Evolutionary conservation across 108 stramenopile genomes (phyloP), one percentile per base, ranked within the genome.

Genomic region (Ochromonas danica): DNA sequence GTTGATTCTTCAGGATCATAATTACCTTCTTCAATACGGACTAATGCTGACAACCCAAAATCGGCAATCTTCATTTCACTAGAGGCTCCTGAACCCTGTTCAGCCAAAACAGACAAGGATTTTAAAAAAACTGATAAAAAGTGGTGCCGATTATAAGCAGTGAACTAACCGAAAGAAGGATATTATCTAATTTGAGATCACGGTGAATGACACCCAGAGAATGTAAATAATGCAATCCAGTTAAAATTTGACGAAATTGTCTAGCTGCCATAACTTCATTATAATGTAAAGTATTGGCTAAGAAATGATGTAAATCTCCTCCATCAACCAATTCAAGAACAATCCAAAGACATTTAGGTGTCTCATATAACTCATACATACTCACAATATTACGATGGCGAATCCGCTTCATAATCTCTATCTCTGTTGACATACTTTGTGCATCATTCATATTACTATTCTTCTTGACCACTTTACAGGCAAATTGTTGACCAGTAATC

Each of bases 121-220:
- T 14, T 51, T 14, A 51, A 14, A 51, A 6, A 14, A 51, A 51
- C 45, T 14, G 22, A 22, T 14, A 51, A 14, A 51, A 14, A 14
- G 45, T 22, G 22, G 22, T 51, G 22, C 6, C 6, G 22, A 14
- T 14, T 51, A 14, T 51, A 6, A 51, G 45, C 22, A 51, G 6
- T 51, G 6, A 51, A n/a, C 43, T 60, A 10, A 38, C 45, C 31
- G 28, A 27, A 6, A 75, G 94, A 87, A 98, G 86, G 40, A 96
- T 91, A 71, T 96, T 97, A 61, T 93, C 93, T 61, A 92, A 91
- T 82, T 93, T 94, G 40, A 94, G 70, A 86, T 98, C 97, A 0
- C 97, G 91, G 82, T 98, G 96, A 14, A 89, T 82, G 61, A 97
- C 88, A 0, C 89, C 86, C 41, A 86, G 70, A 0, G 61, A 25